Evolutionary conservation across 2,329 filamentous ascomycete genomes (phyloP).

Genomic region (Thermoascus crustaceus): DNA sequence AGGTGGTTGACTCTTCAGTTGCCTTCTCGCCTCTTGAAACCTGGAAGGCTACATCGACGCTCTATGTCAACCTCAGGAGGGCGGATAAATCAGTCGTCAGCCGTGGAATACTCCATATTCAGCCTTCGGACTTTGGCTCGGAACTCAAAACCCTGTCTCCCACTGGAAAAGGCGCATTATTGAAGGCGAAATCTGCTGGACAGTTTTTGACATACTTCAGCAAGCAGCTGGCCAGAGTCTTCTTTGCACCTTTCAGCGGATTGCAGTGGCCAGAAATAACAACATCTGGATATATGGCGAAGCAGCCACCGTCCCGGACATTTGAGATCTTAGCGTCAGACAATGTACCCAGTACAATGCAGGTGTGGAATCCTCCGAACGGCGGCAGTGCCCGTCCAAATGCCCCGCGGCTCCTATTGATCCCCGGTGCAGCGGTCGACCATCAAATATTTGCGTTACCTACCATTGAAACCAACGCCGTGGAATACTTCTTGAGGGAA

Average conservation of each 20-base stretch:
- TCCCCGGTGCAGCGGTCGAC: slow-evolving; percentile 56
- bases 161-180: slow-evolving; percentile 41
- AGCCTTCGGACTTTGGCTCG: slow-evolving; percentile 45
- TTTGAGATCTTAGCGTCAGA: slow-evolving; percentile 46
- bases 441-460: slow-evolving; percentile 56
- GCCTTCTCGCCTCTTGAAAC: too few relatives aligned
- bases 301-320: slow-evolving; percentile 38
- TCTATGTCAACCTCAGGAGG: too few relatives aligned
- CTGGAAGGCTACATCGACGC: too few relatives aligned
- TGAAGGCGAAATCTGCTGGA: slow-evolving; percentile 39
- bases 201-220: slow-evolving; percentile 52
- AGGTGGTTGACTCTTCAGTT: too few relatives aligned
- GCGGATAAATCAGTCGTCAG: slow-evolving; percentile 42
- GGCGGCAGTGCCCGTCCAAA: slow-evolving; percentile 12
- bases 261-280: slow-evolving; percentile 48
- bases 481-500: slow-evolving; percentile 54
- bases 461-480: slow-evolving; percentile 54
- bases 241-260: slow-evolving; percentile 47
- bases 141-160: slow-evolving; percentile 49
- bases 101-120: slow-evolving; percentile 52
- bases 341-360: slow-evolving; percentile 45
- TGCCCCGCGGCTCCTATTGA: slow-evolving; percentile 45
- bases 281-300: slow-evolving; percentile 47
- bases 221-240: slow-evolving; percentile 44
- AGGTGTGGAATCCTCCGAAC: slow-evolving; percentile 47